Base-by-base conservation (phyloP, 257 asterid genomes). In the Solanum tacnaense region DNA sequence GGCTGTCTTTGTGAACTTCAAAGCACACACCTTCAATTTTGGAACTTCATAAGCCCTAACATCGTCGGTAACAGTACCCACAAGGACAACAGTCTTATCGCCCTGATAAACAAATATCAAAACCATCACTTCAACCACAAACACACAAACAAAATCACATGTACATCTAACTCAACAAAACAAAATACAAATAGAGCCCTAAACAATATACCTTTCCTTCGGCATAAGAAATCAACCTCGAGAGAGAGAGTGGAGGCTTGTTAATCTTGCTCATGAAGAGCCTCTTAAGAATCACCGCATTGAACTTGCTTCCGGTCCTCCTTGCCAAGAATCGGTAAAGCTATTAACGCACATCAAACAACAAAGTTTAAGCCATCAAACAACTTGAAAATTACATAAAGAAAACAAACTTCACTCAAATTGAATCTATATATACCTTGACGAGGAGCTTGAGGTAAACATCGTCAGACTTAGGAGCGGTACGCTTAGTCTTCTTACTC, bases 271-370 rank as follows among this genome's bases (percentile, higher is more conserved):
- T 97, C 99, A 95, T 96, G 84, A 96, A 96, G 29, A 97, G 91
- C 85, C 99, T 91, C 93, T 94, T 97, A 90, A 96, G 83, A 34
- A 97, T 86, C 85, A 97, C 98, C 5, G 94, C 96, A 89, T 96
- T 94, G 89, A 97, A 97, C 84, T 91, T 96, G 94, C 99, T 96
- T 4, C 95, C 98, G 76, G 99, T 95, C 87, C 99, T 97, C 94
- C 99, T 93, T 87, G 94, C 98, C 89, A 97, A 90, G 88, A 97
- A 97, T 1, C 98, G 95, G 92, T 97, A 97, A 90, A 97, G 62
- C 98, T 95, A 91, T 74, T 6, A 86, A 13, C 38, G 20, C 70
- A 35, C 10, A 85, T 29, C 35, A 73, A 46, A 23, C 34, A 71
- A 25, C 58, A 71, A 11, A 62, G 23, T 44, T 72, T 27, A 71